These are phyloP conservation scores for Mortierella sp. DNA, from an alignment of 371 early-diverging fungal genomes.

Conservation along the genomic window DNA sequence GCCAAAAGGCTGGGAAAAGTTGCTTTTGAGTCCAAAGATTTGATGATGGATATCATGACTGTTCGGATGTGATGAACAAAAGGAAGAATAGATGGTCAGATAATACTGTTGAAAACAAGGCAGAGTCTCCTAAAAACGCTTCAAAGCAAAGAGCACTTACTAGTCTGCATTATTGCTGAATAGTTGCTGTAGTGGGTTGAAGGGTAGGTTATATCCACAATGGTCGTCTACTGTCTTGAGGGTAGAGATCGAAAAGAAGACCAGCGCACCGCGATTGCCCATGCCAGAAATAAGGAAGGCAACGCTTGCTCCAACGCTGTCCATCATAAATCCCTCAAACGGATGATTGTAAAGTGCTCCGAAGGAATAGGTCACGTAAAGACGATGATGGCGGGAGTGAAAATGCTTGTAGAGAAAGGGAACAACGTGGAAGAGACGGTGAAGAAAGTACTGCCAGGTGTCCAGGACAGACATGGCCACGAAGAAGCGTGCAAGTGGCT, in stretches of 20 bases:
- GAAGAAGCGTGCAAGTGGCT: constrained; percentile 53
- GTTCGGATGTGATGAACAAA: not conserved
- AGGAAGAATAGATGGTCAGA: constrained; percentile 9
- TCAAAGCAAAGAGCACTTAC: constrained; percentile 57
- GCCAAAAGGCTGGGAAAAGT: constrained; percentile 80
- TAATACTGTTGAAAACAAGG: not conserved
- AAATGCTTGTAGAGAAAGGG: constrained; percentile 78
- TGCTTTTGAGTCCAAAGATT: constrained; percentile 72
- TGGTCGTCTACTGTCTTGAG: constrained; percentile 87
- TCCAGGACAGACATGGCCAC: constrained; percentile 66
- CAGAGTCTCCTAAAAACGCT: constrained; percentile 2
- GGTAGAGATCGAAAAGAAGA: constrained; percentile 80
- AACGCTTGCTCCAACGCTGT: constrained; percentile 75
- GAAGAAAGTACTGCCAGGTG: constrained; percentile 81
- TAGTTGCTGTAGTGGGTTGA: constrained; percentile 73
- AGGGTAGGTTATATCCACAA: constrained; percentile 86
- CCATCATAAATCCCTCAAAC: constrained; percentile 81
- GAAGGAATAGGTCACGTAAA: constrained; percentile 82
- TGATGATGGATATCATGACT: constrained; percentile 80
- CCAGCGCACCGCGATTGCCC: constrained; percentile 72
- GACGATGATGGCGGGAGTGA: constrained; percentile 82
- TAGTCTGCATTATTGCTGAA: constrained; percentile 81
- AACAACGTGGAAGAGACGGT: constrained; percentile 78
- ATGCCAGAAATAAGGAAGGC: constrained; percentile 75
- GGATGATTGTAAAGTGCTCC: constrained; percentile 89